These are phyloP conservation scores for Hygrophorus russula DNA, from an alignment of 768 basidiomycete genomes.

Conservation along the genomic window DNA sequence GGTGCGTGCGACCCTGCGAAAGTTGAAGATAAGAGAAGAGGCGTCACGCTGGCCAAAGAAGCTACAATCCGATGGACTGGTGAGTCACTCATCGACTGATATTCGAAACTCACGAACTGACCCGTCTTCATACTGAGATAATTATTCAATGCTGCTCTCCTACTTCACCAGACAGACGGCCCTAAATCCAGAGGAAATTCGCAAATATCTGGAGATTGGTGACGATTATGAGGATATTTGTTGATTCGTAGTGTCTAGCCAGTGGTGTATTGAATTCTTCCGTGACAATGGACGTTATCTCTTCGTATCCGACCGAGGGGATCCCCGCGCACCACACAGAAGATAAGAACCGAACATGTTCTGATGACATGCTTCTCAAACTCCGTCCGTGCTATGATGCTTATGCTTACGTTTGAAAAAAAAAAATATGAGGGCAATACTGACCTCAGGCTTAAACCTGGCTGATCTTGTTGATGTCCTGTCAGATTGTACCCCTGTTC, in stretches of 20 bases:
- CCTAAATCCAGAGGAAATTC: constrained; percentile 49
- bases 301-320: no score
- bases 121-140: constrained; percentile 32
- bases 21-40: constrained; percentile 67
- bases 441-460: no score
- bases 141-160: constrained; percentile 53
- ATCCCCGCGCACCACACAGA: no score
- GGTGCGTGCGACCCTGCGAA: constrained; percentile 78
- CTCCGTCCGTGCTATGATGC: no score
- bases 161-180: constrained; percentile 56
- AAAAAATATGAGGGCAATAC: no score
- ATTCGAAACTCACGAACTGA: neutral
- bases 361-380: no score
- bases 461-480: no score
- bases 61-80: constrained; percentile 86
- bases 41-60: constrained; percentile 67
- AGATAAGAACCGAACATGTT: neutral
- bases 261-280: no score
- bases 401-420: no score
- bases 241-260: constrained; percentile 13
- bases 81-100: constrained; percentile 23
- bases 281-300: no score
- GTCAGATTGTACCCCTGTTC: no score
- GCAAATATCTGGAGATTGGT: constrained; percentile 51
- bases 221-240: constrained; percentile 74